Base-by-base conservation (phyloP, 2,329 filamentous ascomycete species). In the Neoarthrinium moseri region DNA sequence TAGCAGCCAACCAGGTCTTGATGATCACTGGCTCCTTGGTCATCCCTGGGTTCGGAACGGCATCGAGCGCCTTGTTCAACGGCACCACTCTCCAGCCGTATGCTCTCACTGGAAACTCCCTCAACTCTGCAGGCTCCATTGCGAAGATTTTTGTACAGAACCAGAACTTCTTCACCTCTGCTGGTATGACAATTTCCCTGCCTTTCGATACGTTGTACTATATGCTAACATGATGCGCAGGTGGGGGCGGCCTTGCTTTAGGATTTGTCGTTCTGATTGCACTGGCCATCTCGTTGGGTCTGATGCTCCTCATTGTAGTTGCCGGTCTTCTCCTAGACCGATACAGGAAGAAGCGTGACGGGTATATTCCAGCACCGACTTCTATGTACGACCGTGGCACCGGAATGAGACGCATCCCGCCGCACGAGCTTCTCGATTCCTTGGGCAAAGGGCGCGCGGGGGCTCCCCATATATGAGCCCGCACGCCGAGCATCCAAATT, bases 21-120 rank as follows among this genome's bases (percentile, higher is more conserved):
- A 78, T 99, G 68, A 73, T 97, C 40, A 89, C 89, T n/a, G 94
- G 94, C 30, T 81, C 86, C 43, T 81, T 99, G 54, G 78, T 83
- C 53, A 75, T 97, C 15, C 81, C 86, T 0, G 71, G 72, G 39
- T 91, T 91, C 61, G 91, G 92, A 48, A 85, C 84, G 47, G 89
- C 87, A 5, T 95, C 92, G 12, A 91, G 89, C 7, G 92, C 85
- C 6, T 72, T 96, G 22, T 99, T 88, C 72, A 89, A 97, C 60
- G 94, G 94, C 57, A 89, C 84, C 10, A 71, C 74, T 3, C 83
- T 92, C 62, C 75, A 75, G 42, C 92, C 94, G 0, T 96, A 92
- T 64, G 79, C 90, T 32, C 78, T 99, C 33, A 88, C 91, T 2
- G 86, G 82, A 36, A 86, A 77, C 48, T 68, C 77, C 11, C 76